Evolutionary conservation across 2,329 filamentous ascomycete species (phyloP).

Genomic region (Venturiaceae sp.): DNA sequence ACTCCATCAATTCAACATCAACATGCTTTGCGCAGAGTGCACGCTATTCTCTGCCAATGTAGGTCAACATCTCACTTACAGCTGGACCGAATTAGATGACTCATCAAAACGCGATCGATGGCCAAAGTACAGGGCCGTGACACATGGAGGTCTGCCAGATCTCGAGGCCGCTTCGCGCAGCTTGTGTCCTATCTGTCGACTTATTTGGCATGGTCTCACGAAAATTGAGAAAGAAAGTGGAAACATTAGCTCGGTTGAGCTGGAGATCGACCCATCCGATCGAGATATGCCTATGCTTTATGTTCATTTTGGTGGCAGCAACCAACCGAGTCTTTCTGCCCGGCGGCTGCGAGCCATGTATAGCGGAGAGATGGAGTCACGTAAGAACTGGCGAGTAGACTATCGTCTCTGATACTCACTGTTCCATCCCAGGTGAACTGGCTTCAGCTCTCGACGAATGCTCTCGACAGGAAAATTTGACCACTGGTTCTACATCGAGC

Average conservation of each 20-base stretch:
- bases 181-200: neutral
- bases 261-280: neutral
- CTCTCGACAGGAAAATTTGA: neutral
- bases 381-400: neutral
- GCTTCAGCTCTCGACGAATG: neutral
- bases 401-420: neutral
- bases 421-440: neutral
- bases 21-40: neutral
- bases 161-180: neutral
- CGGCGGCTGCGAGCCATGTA: neutral
- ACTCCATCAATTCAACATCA: too few species aligned
- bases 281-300: neutral
- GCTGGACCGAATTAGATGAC: neutral
- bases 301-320: neutral
- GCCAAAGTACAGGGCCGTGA: neutral
- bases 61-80: neutral
- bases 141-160: neutral
- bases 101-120: neutral
- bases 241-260: neutral
- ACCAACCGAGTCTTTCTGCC: neutral
- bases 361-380: neutral
- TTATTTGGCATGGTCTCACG: neutral
- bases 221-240: neutral
- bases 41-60: neutral
- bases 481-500: neutral